Evolutionary conservation across 2,329 filamentous ascomycete species (phyloP), one percentile per base, ranked within the genome.

Genomic region (Tolypocladium capitatum): DNA sequence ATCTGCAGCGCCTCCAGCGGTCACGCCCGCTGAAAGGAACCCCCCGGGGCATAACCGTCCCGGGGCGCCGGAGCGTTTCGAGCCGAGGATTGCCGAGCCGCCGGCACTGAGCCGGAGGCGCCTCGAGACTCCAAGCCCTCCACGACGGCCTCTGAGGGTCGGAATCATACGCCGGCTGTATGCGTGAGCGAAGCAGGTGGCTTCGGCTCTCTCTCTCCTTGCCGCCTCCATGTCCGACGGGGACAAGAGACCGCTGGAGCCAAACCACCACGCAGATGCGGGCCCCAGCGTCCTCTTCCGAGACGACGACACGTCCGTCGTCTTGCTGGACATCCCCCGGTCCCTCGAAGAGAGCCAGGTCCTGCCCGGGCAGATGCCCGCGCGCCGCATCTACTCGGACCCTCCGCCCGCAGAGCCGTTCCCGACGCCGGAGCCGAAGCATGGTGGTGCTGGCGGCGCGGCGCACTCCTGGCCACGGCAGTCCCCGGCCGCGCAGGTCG

Each of bases 301-400:
- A 44, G 63, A 50, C 52, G 35, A 43, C 5, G 59, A 64, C 54
- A 58, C 64, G 44, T 69, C 73, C 42, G 63, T 82, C 46, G 68
- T 78, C 21, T 61, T 88, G 27, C 62, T 89, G 46, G 85, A 90
- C 57, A 76, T 88, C 42, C 84, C 85, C 24, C 68, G 71, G 18
- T 86, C 85, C 2, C 75, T 89, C 35, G 80, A 84, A 53, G 70
- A 78, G 50, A 78, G 77, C 18, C 85, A 89, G 63, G 70, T 72
- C 32, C 65, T 67, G 13, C 59, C 65, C 7, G 64, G 63, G 30
- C 55, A 68, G 32, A 50, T 55, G 21, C 61, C 65, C 47, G 50
- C 52, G 44, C 65, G 67, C 45, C 67, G 68, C 48, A 64, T 80
- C 43, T 53, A 73, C 50, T 77, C 75, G 38, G 66, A 61, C 48